Evolutionary conservation across 306 rosid genomes (phyloP), one percentile per base, ranked within the genome.

Genomic region (Quercus cerris): DNA sequence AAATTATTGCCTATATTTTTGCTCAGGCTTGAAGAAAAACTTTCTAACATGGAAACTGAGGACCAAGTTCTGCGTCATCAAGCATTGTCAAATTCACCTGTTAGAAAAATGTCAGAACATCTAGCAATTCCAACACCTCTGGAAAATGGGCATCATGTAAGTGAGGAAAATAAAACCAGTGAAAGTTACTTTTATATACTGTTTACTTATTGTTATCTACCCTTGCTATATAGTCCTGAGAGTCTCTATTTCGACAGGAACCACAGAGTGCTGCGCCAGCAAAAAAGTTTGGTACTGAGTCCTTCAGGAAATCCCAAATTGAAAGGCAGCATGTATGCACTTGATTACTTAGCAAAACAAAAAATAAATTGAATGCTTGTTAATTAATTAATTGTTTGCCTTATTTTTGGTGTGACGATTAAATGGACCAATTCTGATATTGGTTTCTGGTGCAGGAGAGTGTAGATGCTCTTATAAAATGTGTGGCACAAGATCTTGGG

Each of bases 21-120:
- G 68, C 54, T n/a, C 85, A 95, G 99, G 86, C 91, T 95, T 61
- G 93, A 91, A 86, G 99, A 95, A 88, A 93, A 90, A 83, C 71
- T 91, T 15, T 89, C 94, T 69, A 94, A 95, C 87, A 83, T 90
- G 89, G 96, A 93, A 88, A 81, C 92, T 7, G 97, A 91, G 90
- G 96, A 91, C 82, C 97, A 78, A 77, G 77, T 93, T 76, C 83
- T 91, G 70, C 89, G 94, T 77, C 90, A 91, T 84, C 93, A 95
- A 79, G 46, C 97, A 64, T 79, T 93, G 74, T 73, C 71, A 80
- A 84, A 74, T 70, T 91, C 98, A 76, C 57, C 97, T 75, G 86
- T 97, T 20, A 86, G 33, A 76, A 87, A 81, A 86, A 89, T 84
- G 91, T 87, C 92, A 5, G 97, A 78, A 56, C 90, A 81, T 75